These are phyloP conservation scores for Penicillium brasilianum DNA, from an alignment of 2,329 filamentous ascomycete species.

Conservation along the genomic window DNA sequence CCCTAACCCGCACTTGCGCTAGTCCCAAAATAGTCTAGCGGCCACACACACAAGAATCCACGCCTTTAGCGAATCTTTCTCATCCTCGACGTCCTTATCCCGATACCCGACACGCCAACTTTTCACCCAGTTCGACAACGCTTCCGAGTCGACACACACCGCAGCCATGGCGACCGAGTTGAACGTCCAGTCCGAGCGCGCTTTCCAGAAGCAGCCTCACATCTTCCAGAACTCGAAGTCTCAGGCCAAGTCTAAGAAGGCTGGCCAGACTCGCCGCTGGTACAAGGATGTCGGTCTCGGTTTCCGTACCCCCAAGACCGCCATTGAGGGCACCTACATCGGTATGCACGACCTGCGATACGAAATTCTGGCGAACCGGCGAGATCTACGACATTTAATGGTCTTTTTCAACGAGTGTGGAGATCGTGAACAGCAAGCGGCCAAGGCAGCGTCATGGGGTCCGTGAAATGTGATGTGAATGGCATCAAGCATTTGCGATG, in stretches of 20 bases:
- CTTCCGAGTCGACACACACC: slow-evolving; percentile 55
- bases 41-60: slow-evolving; percentile 47
- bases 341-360: slow-evolving; percentile 68
- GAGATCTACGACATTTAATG: slow-evolving; percentile 24
- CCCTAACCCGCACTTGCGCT: slow-evolving; percentile 47
- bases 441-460: background rate
- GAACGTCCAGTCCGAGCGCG: slow-evolving; percentile 99
- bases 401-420: slow-evolving; percentile 24
- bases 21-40: slow-evolving; percentile 40
- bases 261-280: slow-evolving; percentile 94
- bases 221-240: slow-evolving; percentile 99
- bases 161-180: slow-evolving; percentile 94
- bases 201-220: slow-evolving; percentile 99
- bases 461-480: slow-evolving; percentile 2
- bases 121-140: slow-evolving; percentile 43
- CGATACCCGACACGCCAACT: slow-evolving; percentile 39
- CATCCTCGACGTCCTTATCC: slow-evolving; percentile 43
- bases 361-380: slow-evolving; percentile 27
- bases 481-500: background rate
- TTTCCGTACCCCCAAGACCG: slow-evolving; percentile 97
- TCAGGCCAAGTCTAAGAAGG: slow-evolving; percentile 77
- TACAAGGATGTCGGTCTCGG: slow-evolving; percentile 99
- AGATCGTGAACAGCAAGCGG: slow-evolving; percentile 10
- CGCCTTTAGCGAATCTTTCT: slow-evolving; percentile 45
- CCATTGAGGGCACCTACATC: slow-evolving; percentile 99